phyloP scores from a whole-genome alignment of 805 yeast species.

The Barnettozyma populi region DNA sequence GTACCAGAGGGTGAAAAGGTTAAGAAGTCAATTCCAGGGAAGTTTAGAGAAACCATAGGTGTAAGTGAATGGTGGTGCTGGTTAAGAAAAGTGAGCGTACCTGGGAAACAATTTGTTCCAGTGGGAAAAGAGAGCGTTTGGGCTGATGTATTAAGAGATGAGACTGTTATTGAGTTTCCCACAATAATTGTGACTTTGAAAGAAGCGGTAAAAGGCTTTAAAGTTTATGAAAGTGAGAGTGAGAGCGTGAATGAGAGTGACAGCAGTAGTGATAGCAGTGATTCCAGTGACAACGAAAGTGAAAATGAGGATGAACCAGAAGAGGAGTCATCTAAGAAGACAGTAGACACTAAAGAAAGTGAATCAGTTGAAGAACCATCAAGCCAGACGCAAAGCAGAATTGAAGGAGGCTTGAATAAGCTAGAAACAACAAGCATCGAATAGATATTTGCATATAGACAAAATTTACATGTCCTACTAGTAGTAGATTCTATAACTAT shows the following conservation, averaged over 20 bases:
- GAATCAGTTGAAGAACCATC: background rate
- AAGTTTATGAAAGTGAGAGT: conserved; percentile 9
- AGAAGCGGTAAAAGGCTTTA: conserved; percentile 25
- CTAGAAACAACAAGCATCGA: background rate
- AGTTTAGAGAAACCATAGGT: conserved; percentile 16
- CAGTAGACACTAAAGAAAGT: background rate
- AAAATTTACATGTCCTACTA: too few relatives aligned
- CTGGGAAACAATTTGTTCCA: conserved; percentile 34
- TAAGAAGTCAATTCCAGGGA: conserved; percentile 28
- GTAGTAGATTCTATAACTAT: background rate
- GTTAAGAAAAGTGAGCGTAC: conserved; percentile 28
- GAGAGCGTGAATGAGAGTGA: conserved; percentile 13
- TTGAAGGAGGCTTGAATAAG: too few relatives aligned
- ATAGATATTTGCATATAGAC: too few relatives aligned
- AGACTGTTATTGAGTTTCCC: conserved; percentile 73
- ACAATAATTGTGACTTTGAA: conserved; percentile 45
- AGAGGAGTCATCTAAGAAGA: conserved; percentile 14
- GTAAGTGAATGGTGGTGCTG: conserved; percentile 21
- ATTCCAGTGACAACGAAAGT: conserved; percentile 14
- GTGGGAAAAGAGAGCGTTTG: conserved; percentile 34
- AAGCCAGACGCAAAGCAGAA: too few relatives aligned
- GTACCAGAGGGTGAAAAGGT: conserved; percentile 29
- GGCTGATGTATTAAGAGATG: conserved; percentile 46
- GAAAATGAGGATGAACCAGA: conserved; percentile 20
- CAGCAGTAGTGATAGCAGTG: conserved; percentile 6